Conservation (phyloP, 2,329 filamentous ascomycete genomes). For the Phialocephala subalpina region DNA sequence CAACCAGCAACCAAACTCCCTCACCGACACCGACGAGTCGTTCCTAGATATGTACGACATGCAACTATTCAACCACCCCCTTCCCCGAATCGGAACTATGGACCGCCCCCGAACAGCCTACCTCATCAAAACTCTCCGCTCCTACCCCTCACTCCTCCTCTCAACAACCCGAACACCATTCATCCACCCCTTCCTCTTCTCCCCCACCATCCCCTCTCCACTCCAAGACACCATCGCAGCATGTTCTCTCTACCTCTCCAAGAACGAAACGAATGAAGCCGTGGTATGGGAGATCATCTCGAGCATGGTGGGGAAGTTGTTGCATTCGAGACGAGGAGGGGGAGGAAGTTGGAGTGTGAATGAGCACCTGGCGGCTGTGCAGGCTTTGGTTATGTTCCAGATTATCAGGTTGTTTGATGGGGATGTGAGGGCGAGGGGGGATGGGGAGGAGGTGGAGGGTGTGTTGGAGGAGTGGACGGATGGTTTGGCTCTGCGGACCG, state of each 20-base stretch:
- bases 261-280: constrained; percentile 23
- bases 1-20: not conserved
- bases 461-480: constrained; percentile 39
- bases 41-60: constrained; percentile 16
- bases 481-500: constrained; percentile 25
- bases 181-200: constrained; percentile 27
- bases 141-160: constrained; percentile 21
- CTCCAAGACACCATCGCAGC: constrained; percentile 28
- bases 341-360: constrained; percentile 23
- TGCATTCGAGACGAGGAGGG: constrained; percentile 5
- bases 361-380: constrained; percentile 29
- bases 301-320: constrained; percentile 14
- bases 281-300: constrained; percentile 27
- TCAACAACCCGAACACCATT: constrained; percentile 22
- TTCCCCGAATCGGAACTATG: constrained; percentile 21
- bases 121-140: constrained; percentile 24
- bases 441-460: constrained; percentile 37
- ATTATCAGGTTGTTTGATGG: constrained; percentile 44
- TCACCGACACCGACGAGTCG: constrained; percentile 14
- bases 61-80: not conserved
- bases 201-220: constrained; percentile 8
- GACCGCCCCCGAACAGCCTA: constrained; percentile 24
- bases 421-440: constrained; percentile 38
- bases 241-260: constrained; percentile 23
- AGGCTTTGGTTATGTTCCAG: constrained; percentile 41